Conservation (phyloP, 2,329 filamentous ascomycete genomes). For the Xylaria digitata region DNA sequence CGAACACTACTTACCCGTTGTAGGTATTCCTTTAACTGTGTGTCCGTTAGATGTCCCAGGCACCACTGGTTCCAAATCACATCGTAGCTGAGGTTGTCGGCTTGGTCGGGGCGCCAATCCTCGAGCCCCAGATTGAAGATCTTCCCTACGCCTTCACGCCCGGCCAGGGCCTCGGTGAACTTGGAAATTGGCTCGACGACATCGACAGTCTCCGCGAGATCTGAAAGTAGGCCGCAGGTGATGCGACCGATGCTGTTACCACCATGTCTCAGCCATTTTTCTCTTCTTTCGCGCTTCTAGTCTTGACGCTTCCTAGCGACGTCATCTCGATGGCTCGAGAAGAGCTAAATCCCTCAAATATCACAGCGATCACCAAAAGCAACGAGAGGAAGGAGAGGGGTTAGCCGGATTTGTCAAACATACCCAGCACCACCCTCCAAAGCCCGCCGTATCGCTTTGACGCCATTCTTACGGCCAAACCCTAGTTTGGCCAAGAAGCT, state of each 20-base stretch:
- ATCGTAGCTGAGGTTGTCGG: slow-evolving; percentile 70
- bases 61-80: slow-evolving; percentile 95
- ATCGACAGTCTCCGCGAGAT: slow-evolving; percentile 78
- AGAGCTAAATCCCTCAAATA: slow-evolving; percentile 3
- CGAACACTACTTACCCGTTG: slow-evolving; percentile 49
- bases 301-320: neutral
- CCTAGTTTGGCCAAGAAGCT: slow-evolving; percentile 78
- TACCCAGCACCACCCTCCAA: slow-evolving; percentile 58
- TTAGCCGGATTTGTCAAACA: slow-evolving; percentile 35
- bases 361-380: slow-evolving; percentile 1
- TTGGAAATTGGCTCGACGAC: slow-evolving; percentile 86
- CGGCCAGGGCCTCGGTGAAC: slow-evolving; percentile 74
- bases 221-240: slow-evolving; percentile 79
- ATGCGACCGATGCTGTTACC: slow-evolving; percentile 80
- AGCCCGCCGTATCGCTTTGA: slow-evolving; percentile 45
- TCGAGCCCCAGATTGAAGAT: slow-evolving; percentile 81
- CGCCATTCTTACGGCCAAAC: slow-evolving; percentile 53
- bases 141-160: slow-evolving; percentile 67
- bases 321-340: neutral
- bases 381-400: neutral
- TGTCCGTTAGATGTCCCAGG: slow-evolving; percentile 81
- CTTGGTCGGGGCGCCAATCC: slow-evolving; percentile 66
- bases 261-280: slow-evolving; percentile 25
- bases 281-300: neutral
- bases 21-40: slow-evolving; percentile 76